A percentile compares a stretch with the other conserved stretches of the same genome.
phyloP scores from a whole-genome alignment of 805 yeast genomes.

The Cyberlindnera xishuangbannaensis region DNA sequence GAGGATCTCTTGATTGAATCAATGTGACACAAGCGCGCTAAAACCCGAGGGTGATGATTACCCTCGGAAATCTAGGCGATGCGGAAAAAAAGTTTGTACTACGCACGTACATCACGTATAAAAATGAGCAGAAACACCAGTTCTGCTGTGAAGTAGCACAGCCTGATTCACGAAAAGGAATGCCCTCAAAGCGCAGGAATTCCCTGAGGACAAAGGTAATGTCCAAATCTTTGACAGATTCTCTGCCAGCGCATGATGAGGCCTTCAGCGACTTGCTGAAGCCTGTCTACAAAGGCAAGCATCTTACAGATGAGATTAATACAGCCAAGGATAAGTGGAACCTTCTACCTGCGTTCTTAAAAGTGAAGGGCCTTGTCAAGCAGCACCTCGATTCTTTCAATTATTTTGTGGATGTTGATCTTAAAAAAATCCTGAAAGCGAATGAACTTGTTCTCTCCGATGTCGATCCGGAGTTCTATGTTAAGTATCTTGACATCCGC shows the following conservation, averaged over 20 bases:
- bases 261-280: slow-evolving; percentile 71
- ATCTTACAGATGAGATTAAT: slow-evolving; percentile 77
- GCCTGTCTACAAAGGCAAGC: slow-evolving; percentile 82
- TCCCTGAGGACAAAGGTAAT: slow-evolving; percentile 9
- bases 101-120: too few relatives aligned
- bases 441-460: slow-evolving; percentile 86
- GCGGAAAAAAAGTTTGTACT: slow-evolving; percentile 11
- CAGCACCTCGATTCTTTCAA: slow-evolving; percentile 98
- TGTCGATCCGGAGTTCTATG: slow-evolving; percentile 94
- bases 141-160: too few relatives aligned
- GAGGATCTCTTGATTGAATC: too few relatives aligned
- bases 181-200: slow-evolving; percentile 24
- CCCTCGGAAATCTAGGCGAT: too few relatives aligned
- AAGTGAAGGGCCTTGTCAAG: slow-evolving; percentile 92
- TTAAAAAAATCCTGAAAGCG: slow-evolving; percentile 88
- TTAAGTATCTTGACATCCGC: slow-evolving; percentile 88
- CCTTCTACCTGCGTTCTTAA: slow-evolving; percentile 87
- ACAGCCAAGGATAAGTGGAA: slow-evolving; percentile 98
- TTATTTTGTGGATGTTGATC: slow-evolving; percentile 88
- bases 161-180: too few relatives aligned
- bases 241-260: slow-evolving; percentile 39
- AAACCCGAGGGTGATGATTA: too few relatives aligned
- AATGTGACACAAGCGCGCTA: too few relatives aligned
- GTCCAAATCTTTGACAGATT: slow-evolving; percentile 14
- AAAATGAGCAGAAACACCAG: too few relatives aligned